Percentiles rank a stretch among this genome's conserved stretches.
phyloP scores from a whole-genome alignment of 1,284 basidiomycete genomes.

The Marasmius tenuissimus region DNA sequence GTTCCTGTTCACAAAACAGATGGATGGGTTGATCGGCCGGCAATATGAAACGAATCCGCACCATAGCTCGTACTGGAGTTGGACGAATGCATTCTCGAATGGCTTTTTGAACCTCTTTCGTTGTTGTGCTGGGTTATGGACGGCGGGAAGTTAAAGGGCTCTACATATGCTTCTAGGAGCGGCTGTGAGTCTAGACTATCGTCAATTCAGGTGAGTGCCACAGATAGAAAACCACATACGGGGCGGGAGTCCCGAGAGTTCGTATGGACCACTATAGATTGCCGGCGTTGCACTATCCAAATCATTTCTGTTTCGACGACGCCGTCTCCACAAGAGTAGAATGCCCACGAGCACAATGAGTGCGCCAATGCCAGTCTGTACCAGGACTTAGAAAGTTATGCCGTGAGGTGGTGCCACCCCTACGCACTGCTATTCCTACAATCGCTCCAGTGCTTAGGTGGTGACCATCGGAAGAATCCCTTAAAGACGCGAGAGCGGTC shows the following conservation, averaged over 20 bases:
- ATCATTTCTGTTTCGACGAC: background rate
- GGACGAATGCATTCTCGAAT: no score
- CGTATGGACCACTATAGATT: background rate
- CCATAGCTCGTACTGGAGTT: no score
- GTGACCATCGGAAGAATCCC: background rate
- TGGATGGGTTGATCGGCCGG: background rate
- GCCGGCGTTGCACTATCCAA: background rate
- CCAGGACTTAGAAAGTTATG: background rate
- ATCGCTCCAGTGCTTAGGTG: slow-evolving; percentile 3
- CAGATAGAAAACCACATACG: background rate
- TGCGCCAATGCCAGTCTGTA: background rate
- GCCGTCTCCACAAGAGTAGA: slow-evolving; percentile 1
- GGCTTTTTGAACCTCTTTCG: no score
- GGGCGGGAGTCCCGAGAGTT: background rate
- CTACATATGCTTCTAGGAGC: slow-evolving; percentile 1
- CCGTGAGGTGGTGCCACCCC: no score
- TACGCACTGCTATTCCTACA: slow-evolving; percentile 8
- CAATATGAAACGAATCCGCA: no score
- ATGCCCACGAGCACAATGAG: background rate
- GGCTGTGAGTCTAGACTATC: slow-evolving; percentile 2
- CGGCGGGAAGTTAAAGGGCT: background rate
- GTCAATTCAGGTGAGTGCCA: background rate
- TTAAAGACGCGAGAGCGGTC: background rate
- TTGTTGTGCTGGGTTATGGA: background rate
- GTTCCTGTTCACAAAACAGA: no score